Evolutionary conservation across 352 stramenopile genomes (phyloP).

Genomic region (Chrysophaeum taylorii): DNA sequence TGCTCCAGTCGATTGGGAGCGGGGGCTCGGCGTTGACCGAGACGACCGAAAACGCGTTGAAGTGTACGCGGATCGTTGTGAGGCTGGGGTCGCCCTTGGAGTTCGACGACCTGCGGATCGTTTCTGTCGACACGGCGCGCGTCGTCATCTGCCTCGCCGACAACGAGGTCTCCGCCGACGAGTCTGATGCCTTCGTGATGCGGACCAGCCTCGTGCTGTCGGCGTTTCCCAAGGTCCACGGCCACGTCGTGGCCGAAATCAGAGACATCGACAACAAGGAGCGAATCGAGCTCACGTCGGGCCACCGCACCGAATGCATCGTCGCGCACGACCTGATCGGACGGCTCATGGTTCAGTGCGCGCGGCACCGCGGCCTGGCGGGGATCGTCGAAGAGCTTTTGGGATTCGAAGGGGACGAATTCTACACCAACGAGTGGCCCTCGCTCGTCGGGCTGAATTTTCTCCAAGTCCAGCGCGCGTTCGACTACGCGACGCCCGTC

Average conservation of each 20-base stretch:
- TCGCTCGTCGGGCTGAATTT: slow-evolving; percentile 59
- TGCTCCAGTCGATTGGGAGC: too few species aligned
- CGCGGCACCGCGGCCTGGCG: slow-evolving; percentile 59
- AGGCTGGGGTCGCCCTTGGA: too few species aligned
- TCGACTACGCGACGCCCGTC: slow-evolving; percentile 63
- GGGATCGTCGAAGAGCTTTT: slow-evolving; percentile 43
- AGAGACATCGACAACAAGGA: slow-evolving; percentile 71
- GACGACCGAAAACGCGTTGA: too few species aligned
- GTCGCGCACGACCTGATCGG: slow-evolving; percentile 76
- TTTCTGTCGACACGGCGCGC: slow-evolving; percentile 55
- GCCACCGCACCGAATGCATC: slow-evolving; percentile 61
- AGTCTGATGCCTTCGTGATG: slow-evolving; percentile 59
- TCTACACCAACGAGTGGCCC: slow-evolving; percentile 72
- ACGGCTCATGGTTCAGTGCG: slow-evolving; percentile 66
- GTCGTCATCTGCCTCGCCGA: slow-evolving; percentile 67
- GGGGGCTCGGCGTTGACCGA: too few species aligned
- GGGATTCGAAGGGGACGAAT: slow-evolving; percentile 70
- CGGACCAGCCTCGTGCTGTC: slow-evolving; percentile 65
- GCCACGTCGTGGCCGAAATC: slow-evolving; percentile 69
- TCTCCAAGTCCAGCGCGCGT: slow-evolving; percentile 50
- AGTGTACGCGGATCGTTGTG: too few species aligned
- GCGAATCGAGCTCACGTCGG: slow-evolving; percentile 58
- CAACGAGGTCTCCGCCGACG: slow-evolving; percentile 56
- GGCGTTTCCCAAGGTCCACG: slow-evolving; percentile 45
- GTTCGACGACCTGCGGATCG: slow-evolving; percentile 62